A percentile compares a stretch with the other conserved stretches of the same genome.
Conservation (phyloP, 169 alveolate genomes). For the Theileria sp. region DNA sequence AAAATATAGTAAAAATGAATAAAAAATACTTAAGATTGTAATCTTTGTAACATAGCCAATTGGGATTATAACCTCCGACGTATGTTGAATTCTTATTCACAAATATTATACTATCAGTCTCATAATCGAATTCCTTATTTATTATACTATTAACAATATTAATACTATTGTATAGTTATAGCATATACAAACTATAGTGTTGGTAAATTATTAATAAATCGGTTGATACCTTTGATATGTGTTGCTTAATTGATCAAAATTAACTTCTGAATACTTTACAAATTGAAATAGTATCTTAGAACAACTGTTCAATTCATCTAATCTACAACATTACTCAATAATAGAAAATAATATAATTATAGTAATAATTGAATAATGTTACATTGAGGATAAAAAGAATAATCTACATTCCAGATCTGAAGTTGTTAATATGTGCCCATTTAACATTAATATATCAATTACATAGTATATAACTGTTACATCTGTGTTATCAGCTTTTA, state of each 20-base stretch:
- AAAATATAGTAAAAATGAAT: no score
- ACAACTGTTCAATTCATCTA: slow-evolving; percentile 40
- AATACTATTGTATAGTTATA: background rate
- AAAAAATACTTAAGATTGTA: slow-evolving; percentile 17
- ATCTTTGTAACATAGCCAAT: slow-evolving; percentile 64
- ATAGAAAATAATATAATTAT: no score
- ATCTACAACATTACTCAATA: slow-evolving; percentile 13
- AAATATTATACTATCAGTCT: slow-evolving; percentile 49
- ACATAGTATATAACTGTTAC: slow-evolving; percentile 25
- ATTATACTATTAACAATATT: slow-evolving; percentile 12
- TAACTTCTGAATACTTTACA: background rate
- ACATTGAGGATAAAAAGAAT: slow-evolving; percentile 54
- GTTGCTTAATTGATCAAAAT: background rate
- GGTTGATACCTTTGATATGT: slow-evolving; percentile 34
- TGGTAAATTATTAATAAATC: background rate
- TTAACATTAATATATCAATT: slow-evolving; percentile 46
- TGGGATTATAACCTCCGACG: slow-evolving; percentile 68
- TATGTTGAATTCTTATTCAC: slow-evolving; percentile 47
- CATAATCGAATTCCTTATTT: slow-evolving; percentile 13
- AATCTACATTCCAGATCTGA: slow-evolving; percentile 56
- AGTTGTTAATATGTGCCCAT: slow-evolving; percentile 48
- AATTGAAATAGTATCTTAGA: slow-evolving; percentile 12
- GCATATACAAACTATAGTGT: background rate
- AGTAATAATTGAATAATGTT: background rate
- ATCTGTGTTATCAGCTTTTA: background rate